These are phyloP conservation scores for Candida glucosophila DNA, from an alignment of 1,139 yeast species.

Conservation along the genomic window DNA sequence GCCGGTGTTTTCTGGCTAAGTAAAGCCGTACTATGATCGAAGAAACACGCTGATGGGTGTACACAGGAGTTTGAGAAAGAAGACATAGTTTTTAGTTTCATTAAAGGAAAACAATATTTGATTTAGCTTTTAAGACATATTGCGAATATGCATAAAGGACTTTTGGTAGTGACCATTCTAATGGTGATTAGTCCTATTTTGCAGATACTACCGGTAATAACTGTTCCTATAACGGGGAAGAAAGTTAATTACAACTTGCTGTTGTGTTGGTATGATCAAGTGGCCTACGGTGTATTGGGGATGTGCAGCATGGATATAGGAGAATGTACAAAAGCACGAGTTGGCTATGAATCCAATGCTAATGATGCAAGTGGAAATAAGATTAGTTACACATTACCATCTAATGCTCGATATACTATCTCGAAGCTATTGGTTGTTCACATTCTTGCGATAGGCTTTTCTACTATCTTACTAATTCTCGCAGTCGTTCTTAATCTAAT, in stretches of 20 bases:
- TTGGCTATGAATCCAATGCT: slow-evolving; percentile 29
- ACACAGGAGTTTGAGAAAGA: too few relatives aligned
- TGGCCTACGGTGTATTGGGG: slow-evolving; percentile 40
- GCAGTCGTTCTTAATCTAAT: slow-evolving; percentile 1
- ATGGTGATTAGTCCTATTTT: slow-evolving; percentile 22
- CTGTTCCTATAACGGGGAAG: slow-evolving; percentile 33
- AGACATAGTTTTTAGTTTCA: too few relatives aligned
- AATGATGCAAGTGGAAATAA: slow-evolving; percentile 7
- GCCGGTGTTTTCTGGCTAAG: too few relatives aligned
- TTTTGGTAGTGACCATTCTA: slow-evolving; percentile 15
- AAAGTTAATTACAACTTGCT: slow-evolving; percentile 13
- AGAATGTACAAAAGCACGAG: slow-evolving; percentile 23
- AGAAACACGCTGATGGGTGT: too few relatives aligned
- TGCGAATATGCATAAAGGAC: slow-evolving; percentile 25
- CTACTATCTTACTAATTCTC: slow-evolving; percentile 17
- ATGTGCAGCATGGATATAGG: slow-evolving; percentile 22
- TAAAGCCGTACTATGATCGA: too few relatives aligned
- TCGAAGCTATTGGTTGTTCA: slow-evolving; percentile 38
- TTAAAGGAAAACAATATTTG: too few relatives aligned
- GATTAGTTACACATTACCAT: slow-evolving; percentile 29
- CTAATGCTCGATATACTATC: slow-evolving; percentile 31
- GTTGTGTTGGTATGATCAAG: slow-evolving; percentile 22
- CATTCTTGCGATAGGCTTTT: slow-evolving; percentile 32
- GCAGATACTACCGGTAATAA: slow-evolving; percentile 33
- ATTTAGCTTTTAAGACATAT: too few relatives aligned